Evolutionary conservation across 768 basidiomycete genomes (phyloP).

Genomic region (Lactifluus volemus): DNA sequence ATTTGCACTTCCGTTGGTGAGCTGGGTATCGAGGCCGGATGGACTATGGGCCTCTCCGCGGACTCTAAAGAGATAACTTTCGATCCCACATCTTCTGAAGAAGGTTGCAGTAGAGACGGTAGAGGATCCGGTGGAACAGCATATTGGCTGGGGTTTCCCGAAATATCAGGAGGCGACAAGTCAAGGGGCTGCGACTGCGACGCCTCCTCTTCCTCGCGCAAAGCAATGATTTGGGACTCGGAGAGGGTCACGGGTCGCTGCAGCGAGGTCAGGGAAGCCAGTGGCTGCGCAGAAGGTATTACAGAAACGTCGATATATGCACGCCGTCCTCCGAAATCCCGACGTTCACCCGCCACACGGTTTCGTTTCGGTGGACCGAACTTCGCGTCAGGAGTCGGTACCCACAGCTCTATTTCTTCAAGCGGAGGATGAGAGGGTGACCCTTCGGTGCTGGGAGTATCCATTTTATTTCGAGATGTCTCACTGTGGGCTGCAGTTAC

Average conservation of each 20-base stretch:
- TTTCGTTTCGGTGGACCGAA: constrained; percentile 17
- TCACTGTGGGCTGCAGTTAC: not conserved
- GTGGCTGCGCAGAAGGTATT: not conserved
- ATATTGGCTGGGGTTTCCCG: not conserved
- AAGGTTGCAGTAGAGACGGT: too few relatives aligned
- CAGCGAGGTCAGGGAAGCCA: not conserved
- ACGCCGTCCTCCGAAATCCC: not conserved
- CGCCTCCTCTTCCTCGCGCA: constrained; percentile 19
- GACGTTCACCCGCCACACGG: not conserved
- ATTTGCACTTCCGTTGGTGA: not conserved
- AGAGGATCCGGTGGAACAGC: not conserved
- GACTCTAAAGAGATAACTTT: not conserved
- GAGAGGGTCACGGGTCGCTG: not conserved
- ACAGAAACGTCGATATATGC: not conserved
- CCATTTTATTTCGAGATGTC: not conserved
- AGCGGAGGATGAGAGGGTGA: constrained; percentile 6
- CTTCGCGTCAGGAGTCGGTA: constrained; percentile 10
- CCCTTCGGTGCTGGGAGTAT: not conserved
- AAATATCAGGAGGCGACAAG: not conserved
- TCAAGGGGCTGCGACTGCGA: constrained; percentile 8
- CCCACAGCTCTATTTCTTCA: constrained; percentile 16
- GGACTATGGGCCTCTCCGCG: not conserved
- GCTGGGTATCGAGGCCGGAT: not conserved
- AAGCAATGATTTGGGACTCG: constrained; percentile 11
- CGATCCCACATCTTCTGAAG: not conserved